phyloP scores from a whole-genome alignment of 768 basidiomycete species.

The Sarcomyxa edulis region DNA sequence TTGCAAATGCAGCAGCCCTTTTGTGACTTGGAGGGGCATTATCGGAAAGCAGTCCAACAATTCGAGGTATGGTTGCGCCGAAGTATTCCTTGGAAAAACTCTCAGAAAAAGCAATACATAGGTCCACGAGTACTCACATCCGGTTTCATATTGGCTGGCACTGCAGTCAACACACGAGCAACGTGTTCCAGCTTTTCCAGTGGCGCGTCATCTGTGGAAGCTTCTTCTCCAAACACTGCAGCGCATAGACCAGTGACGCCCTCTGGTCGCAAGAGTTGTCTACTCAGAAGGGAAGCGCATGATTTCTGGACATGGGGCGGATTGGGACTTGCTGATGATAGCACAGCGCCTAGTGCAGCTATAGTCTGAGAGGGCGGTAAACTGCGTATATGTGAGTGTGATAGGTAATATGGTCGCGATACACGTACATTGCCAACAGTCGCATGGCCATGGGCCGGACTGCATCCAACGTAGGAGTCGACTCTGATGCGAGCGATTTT shows the following conservation, averaged over 20 bases:
- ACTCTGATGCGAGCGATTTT: conserved; percentile 34
- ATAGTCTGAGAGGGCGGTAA: conserved; percentile 64
- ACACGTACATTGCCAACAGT: conserved; percentile 57
- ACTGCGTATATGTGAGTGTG: conserved; percentile 29
- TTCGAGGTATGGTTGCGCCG: conserved; percentile 42
- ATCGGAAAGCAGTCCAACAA: conserved; percentile 45
- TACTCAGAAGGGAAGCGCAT: conserved; percentile 59
- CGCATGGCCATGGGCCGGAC: conserved; percentile 49
- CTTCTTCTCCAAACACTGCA: conserved; percentile 65
- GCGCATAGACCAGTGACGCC: conserved; percentile 67
- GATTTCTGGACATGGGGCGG: conserved; percentile 51
- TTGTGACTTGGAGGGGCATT: conserved; percentile 39
- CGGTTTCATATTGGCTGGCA: conserved; percentile 50
- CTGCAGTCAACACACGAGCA: conserved; percentile 54
- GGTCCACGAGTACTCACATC: conserved; percentile 44
- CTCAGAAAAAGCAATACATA: background rate
- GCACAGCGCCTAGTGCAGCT: conserved; percentile 53
- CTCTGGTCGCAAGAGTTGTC: conserved; percentile 63
- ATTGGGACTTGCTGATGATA: conserved; percentile 38
- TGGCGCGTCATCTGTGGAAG: conserved; percentile 44
- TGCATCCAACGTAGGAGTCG: conserved; percentile 34
- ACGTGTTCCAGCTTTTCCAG: conserved; percentile 74
- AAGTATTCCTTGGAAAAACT: conserved; percentile 53
- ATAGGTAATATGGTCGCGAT: conserved; percentile 8
- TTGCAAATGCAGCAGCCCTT: conserved; percentile 60